phyloP scores from a whole-genome alignment of 345 rosid species.

The Rhizophora mangle region DNA sequence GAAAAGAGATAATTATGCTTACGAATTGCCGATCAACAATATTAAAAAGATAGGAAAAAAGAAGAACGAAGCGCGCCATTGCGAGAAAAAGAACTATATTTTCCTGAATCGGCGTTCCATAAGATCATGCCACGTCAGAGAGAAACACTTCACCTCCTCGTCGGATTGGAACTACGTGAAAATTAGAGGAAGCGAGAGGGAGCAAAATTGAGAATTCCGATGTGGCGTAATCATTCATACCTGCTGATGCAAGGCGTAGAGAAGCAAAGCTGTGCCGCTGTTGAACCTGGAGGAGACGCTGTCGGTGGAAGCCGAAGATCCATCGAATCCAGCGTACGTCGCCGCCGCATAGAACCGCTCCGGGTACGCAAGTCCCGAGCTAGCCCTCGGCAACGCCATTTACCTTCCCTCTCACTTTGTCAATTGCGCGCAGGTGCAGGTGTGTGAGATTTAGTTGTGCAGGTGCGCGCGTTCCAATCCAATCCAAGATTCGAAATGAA shows the following conservation, averaged over 20 bases:
- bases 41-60: neutral
- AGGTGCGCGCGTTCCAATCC: neutral
- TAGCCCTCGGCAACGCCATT: slow-evolving; percentile 62
- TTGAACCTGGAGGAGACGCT: slow-evolving; percentile 67
- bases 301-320: slow-evolving; percentile 62
- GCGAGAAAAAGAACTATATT: neutral
- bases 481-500: too few species aligned
- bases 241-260: slow-evolving; percentile 90
- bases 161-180: neutral
- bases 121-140: slow-evolving; percentile 16
- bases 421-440: too few species aligned
- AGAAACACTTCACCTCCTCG: neutral
- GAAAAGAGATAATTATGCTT: too few species aligned
- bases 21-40: neutral
- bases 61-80: neutral
- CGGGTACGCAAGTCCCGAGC: slow-evolving; percentile 94
- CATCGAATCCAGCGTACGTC: slow-evolving; percentile 77
- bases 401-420: slow-evolving; percentile 2
- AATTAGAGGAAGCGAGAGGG: slow-evolving; percentile 13
- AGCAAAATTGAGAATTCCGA: slow-evolving; percentile 2
- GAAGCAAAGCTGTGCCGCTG: slow-evolving; percentile 74
- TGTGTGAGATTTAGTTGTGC: neutral
- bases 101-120: slow-evolving; percentile 4
- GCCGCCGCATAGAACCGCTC: slow-evolving; percentile 98
- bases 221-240: slow-evolving; percentile 26